These are phyloP conservation scores for Senecio squalidus DNA, from an alignment of 140 eudicot genomes.

Conservation along the genomic window DNA sequence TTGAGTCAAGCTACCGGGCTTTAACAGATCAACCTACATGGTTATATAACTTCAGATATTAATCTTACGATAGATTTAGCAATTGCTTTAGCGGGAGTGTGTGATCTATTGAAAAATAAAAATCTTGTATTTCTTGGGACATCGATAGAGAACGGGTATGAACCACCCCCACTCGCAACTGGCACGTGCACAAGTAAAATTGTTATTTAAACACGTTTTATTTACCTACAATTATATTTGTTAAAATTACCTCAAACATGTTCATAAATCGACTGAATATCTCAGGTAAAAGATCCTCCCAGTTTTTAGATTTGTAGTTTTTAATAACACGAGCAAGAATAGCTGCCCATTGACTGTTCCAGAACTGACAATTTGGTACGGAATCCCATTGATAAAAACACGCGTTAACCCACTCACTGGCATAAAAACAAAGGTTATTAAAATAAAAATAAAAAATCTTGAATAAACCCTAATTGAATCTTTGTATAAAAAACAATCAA, in stretches of 20 bases:
- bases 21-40: constrained; percentile 68
- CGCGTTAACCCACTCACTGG: constrained; percentile 63
- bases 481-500: too few species aligned
- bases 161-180: constrained; percentile 88
- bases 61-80: constrained; percentile 86
- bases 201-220: too few species aligned
- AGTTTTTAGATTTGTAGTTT: constrained; percentile 47
- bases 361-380: constrained; percentile 87
- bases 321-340: constrained; percentile 89
- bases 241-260: constrained; percentile 77
- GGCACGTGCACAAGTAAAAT: constrained; percentile 61
- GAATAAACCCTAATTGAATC: too few species aligned
- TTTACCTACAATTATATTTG: too few species aligned
- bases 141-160: constrained; percentile 79
- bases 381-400: constrained; percentile 78
- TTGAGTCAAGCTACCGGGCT: constrained; percentile 82
- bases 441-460: too few species aligned
- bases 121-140: constrained; percentile 96
- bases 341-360: constrained; percentile 99
- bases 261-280: constrained; percentile 74
- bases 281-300: constrained; percentile 78
- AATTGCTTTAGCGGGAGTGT: constrained; percentile 82
- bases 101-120: constrained; percentile 74
- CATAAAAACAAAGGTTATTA: too few species aligned
- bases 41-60: constrained; percentile 2